Evolutionary conservation across 768 basidiomycete genomes (phyloP).

Genomic region (Tulasnella sp.): DNA sequence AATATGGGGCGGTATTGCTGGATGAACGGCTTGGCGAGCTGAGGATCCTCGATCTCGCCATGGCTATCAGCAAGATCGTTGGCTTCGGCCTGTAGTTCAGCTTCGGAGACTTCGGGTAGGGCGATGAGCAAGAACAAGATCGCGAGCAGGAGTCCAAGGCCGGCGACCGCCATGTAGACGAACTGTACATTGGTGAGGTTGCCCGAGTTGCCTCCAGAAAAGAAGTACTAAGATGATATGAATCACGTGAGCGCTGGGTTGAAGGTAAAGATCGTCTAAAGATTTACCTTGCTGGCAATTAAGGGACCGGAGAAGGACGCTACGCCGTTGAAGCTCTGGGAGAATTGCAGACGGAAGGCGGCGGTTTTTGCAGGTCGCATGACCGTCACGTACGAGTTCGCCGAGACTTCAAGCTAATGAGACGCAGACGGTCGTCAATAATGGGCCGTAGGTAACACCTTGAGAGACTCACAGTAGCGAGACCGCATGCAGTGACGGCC

Average conservation of each 20-base stretch:
- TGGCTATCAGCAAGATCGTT: slow-evolving; percentile 34
- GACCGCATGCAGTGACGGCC: slow-evolving; percentile 44
- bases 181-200: slow-evolving; percentile 26
- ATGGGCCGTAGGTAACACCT: not conserved
- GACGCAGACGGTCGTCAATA: slow-evolving; percentile 33
- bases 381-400: slow-evolving; percentile 71
- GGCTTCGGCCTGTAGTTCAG: slow-evolving; percentile 36
- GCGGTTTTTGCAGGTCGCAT: slow-evolving; percentile 49
- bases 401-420: slow-evolving; percentile 62
- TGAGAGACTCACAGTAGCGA: not conserved
- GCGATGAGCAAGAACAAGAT: slow-evolving; percentile 42
- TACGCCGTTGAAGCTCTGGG: slow-evolving; percentile 69
- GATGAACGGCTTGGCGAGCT: slow-evolving; percentile 50
- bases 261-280: no score
- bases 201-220: slow-evolving; percentile 25
- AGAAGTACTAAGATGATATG: no score
- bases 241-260: no score
- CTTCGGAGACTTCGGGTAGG: slow-evolving; percentile 62
- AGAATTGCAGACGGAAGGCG: slow-evolving; percentile 69
- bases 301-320: slow-evolving; percentile 59
- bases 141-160: slow-evolving; percentile 21
- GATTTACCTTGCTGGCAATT: slow-evolving; percentile 42
- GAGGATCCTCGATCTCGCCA: no score
- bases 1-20: slow-evolving; percentile 61
- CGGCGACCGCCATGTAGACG: slow-evolving; percentile 31